These are phyloP conservation scores for Fraxinus dipetala DNA, from an alignment of 305 asterid genomes.

Conservation along the genomic window DNA sequence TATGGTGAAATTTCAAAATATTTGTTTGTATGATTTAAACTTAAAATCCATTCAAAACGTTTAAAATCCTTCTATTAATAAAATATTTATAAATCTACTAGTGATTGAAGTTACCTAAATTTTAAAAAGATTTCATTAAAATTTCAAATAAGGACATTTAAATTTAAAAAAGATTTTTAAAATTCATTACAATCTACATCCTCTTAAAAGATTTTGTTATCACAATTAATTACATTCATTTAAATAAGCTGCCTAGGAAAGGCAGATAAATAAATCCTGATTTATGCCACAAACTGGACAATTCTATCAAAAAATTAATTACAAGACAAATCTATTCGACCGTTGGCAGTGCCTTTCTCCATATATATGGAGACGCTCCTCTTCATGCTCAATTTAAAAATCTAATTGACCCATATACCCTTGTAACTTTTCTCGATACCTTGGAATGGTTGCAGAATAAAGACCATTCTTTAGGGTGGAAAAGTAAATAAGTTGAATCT, in stretches of 20 bases:
- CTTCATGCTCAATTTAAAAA: background rate
- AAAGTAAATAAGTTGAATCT: conserved; percentile 16
- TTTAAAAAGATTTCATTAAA: too few species aligned
- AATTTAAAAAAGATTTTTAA: too few species aligned
- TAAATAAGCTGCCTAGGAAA: background rate
- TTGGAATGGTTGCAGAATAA: background rate
- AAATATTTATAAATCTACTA: too few species aligned
- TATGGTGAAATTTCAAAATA: too few species aligned
- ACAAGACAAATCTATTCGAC: conserved; percentile 29
- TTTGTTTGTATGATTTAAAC: too few species aligned
- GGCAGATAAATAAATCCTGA: background rate
- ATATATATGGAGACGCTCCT: conserved; percentile 42
- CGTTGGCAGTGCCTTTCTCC: conserved; percentile 32
- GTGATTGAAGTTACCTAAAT: too few species aligned
- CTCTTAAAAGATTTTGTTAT: background rate
- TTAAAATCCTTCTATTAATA: background rate
- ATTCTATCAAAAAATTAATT: background rate
- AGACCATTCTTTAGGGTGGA: conserved; percentile 4
- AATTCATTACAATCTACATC: too few species aligned
- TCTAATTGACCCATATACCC: conserved; percentile 5
- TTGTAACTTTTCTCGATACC: background rate
- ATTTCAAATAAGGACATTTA: too few species aligned
- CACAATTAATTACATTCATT: background rate
- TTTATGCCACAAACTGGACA: background rate
- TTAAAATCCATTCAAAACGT: too few species aligned